A percentile compares a stretch with the other conserved stretches of the same genome.
These are phyloP conservation scores for Pythium folliculosum DNA, from an alignment of 352 stramenopile genomes.

Conservation along the genomic window DNA sequence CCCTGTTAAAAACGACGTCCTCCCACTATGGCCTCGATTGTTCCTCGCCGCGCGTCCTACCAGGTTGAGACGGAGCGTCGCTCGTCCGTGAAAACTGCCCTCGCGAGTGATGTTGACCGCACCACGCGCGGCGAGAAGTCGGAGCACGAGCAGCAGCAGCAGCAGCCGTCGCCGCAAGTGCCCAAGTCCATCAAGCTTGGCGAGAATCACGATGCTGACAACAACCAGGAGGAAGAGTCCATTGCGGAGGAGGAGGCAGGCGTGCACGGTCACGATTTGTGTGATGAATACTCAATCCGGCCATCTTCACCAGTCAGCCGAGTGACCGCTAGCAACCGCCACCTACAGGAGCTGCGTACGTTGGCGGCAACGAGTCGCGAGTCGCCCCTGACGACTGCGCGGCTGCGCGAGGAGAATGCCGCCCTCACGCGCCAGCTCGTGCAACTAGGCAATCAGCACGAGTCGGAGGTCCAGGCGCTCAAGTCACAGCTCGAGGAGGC, in stretches of 20 bases:
- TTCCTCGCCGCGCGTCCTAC: conserved; percentile 17
- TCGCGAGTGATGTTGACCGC: not conserved
- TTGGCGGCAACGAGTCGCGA: not conserved
- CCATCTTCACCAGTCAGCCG: not conserved
- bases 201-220: conserved; percentile 5
- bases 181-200: not conserved
- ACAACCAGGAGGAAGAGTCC: conserved; percentile 27
- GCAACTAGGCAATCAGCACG: conserved; percentile 17
- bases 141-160: conserved; percentile 2
- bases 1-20: not conserved
- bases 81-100: not conserved
- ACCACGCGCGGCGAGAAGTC: not conserved
- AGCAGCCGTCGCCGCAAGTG: conserved; percentile 13
- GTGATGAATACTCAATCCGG: not conserved
- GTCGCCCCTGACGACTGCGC: conserved; percentile 10
- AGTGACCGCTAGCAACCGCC: not conserved
- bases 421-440: conserved; percentile 22
- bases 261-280: not conserved
- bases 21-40: conserved; percentile 16
- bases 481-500: conserved; percentile 8
- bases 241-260: not conserved
- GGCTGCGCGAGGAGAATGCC: conserved; percentile 26
- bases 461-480: conserved; percentile 15
- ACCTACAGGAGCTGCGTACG: conserved; percentile 2
- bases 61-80: conserved; percentile 10